Evolutionary conservation across 192 early-diverging fungal species (phyloP).

Genomic region (Coemansia sp.): DNA sequence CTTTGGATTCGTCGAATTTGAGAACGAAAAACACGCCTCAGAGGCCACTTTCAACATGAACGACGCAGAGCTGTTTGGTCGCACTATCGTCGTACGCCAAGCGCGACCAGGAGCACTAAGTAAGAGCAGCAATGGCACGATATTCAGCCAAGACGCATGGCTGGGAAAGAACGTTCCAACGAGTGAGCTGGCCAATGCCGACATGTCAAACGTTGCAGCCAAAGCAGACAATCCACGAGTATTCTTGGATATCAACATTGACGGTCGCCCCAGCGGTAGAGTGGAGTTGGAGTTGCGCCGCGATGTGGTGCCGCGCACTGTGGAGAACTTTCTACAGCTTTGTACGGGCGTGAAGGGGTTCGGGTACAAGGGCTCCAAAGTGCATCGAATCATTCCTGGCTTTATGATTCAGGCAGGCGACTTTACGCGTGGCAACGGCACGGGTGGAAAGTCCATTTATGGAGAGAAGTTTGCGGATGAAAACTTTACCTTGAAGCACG

Average conservation of each 20-base stretch:
- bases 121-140: neutral
- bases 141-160: slow-evolving; percentile 33
- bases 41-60: slow-evolving; percentile 97
- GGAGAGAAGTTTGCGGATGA: slow-evolving; percentile 78
- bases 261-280: slow-evolving; percentile 27
- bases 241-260: slow-evolving; percentile 26
- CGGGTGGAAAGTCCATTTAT: slow-evolving; percentile 81
- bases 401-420: slow-evolving; percentile 94
- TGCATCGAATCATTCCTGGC: slow-evolving; percentile 81
- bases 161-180: slow-evolving; percentile 19
- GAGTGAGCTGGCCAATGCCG: neutral
- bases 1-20: slow-evolving; percentile 96
- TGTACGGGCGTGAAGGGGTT: slow-evolving; percentile 51
- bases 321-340: slow-evolving; percentile 35
- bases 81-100: slow-evolving; percentile 82
- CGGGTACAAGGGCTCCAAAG: slow-evolving; percentile 67
- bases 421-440: slow-evolving; percentile 74
- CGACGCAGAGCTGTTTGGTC: slow-evolving; percentile 82
- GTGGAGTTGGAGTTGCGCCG: slow-evolving; percentile 37
- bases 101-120: slow-evolving; percentile 59
- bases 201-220: neutral
- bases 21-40: slow-evolving; percentile 72
- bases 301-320: slow-evolving; percentile 41
- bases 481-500: slow-evolving; percentile 70
- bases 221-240: slow-evolving; percentile 16